Conservation (phyloP, 345 rosid genomes). For the Salix caprea region DNA sequence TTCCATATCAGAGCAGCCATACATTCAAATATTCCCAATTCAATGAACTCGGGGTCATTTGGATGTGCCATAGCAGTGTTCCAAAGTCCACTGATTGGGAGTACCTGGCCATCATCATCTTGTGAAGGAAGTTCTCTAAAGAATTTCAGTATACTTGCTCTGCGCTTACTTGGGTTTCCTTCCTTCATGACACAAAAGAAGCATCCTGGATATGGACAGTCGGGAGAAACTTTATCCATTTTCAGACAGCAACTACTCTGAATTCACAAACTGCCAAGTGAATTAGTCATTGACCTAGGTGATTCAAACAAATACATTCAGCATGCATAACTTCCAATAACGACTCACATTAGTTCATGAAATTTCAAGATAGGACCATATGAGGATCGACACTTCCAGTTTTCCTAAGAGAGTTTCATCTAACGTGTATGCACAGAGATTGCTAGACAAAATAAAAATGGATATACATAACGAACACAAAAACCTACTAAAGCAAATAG, state of each 20-base stretch:
- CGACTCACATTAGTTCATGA: not conserved
- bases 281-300: not conserved
- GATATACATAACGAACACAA: not conserved
- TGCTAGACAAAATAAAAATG: not conserved
- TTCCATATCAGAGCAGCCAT: conserved; percentile 96
- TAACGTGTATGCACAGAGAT: not conserved
- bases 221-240: conserved; percentile 80
- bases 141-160: conserved; percentile 85
- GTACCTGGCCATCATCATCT: conserved; percentile 95
- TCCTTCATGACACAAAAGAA: conserved; percentile 99
- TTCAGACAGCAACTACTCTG: not conserved
- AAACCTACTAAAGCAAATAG: not conserved
- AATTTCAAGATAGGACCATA: not conserved
- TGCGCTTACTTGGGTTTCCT: conserved; percentile 92
- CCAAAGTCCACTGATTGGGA: conserved; percentile 98
- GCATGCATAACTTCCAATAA: not conserved
- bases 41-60: conserved; percentile 92
- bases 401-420: not conserved
- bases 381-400: not conserved
- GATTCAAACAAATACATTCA: conserved; percentile 1
- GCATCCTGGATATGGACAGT: conserved; percentile 99
- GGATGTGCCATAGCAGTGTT: conserved; percentile 99
- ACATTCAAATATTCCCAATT: conserved; percentile 94
- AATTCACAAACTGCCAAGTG: conserved; percentile 11
- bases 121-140: conserved; percentile 92